Conservation (phyloP, 2,329 filamentous ascomycete genomes). For the Cercospora beticola region DNA sequence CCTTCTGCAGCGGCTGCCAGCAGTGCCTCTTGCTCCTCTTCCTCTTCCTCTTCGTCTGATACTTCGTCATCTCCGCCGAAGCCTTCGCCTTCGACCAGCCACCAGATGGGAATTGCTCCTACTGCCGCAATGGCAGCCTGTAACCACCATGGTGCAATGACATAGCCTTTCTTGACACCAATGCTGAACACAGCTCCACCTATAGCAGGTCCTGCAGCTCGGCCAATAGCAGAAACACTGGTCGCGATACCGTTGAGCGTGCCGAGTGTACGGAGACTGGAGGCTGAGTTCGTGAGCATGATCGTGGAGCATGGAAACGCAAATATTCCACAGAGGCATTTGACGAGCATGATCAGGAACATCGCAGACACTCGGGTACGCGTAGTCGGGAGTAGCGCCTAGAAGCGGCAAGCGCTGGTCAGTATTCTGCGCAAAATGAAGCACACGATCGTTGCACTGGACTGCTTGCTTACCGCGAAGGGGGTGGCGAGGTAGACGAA, state of each 20-base stretch:
- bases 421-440: neutral
- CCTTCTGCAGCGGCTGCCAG: slow-evolving; percentile 24
- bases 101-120: slow-evolving; percentile 70
- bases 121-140: slow-evolving; percentile 64
- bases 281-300: slow-evolving; percentile 81
- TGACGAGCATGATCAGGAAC: slow-evolving; percentile 67
- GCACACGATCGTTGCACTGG: neutral
- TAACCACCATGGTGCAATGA: slow-evolving; percentile 79
- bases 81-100: slow-evolving; percentile 72
- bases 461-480: slow-evolving; percentile 54
- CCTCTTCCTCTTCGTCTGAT: slow-evolving; percentile 40
- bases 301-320: slow-evolving; percentile 89
- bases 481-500: slow-evolving; percentile 74
- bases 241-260: slow-evolving; percentile 91
- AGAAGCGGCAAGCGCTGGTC: neutral
- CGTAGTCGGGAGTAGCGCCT: slow-evolving; percentile 56
- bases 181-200: slow-evolving; percentile 71
- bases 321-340: slow-evolving; percentile 75
- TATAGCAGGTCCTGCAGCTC: slow-evolving; percentile 74
- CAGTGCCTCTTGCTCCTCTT: slow-evolving; percentile 19
- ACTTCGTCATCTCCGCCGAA: slow-evolving; percentile 48
- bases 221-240: slow-evolving; percentile 74
- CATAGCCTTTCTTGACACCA: slow-evolving; percentile 72
- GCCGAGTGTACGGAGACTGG: slow-evolving; percentile 72
- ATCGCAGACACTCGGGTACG: slow-evolving; percentile 59